phyloP scores from a whole-genome alignment of 805 yeast genomes.

The Metschnikowia reukaufii region DNA sequence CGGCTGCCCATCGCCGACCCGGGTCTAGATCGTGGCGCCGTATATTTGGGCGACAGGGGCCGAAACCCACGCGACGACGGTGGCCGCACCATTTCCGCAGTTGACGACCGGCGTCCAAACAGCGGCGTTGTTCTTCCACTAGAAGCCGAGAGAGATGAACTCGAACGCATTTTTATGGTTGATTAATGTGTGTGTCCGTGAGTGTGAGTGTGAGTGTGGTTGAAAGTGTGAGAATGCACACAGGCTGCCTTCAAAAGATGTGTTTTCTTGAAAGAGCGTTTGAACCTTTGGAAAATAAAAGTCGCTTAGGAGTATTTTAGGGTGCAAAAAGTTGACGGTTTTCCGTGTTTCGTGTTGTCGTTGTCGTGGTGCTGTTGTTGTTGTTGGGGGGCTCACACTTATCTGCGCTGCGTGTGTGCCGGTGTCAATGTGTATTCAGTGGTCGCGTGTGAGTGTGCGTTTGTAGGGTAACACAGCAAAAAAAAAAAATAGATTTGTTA shows the following conservation, averaged over 20 bases:
- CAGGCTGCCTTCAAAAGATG: too few species aligned
- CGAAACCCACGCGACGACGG: slow-evolving; percentile 29
- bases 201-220: background rate
- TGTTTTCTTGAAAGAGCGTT: too few species aligned
- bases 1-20: slow-evolving; percentile 38
- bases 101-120: slow-evolving; percentile 9
- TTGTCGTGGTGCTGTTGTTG: background rate
- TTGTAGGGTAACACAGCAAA: background rate
- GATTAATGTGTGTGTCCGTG: background rate
- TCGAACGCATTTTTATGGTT: slow-evolving; percentile 17
- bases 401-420: background rate
- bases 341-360: background rate
- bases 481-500: too few species aligned
- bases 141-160: slow-evolving; percentile 18
- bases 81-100: slow-evolving; percentile 30
- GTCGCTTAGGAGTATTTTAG: too few species aligned
- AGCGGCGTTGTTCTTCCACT: slow-evolving; percentile 20
- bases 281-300: too few species aligned
- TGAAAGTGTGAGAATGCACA: too few species aligned
- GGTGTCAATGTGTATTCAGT: background rate
- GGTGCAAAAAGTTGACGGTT: too few species aligned
- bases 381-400: background rate
- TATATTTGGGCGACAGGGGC: slow-evolving; percentile 32
- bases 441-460: background rate
- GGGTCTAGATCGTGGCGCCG: slow-evolving; percentile 30